A percentile compares a stretch with the other conserved stretches of the same genome.
Conservation (phyloP, 805 yeast genomes). For the Schizosaccharomyces octosporus region DNA sequence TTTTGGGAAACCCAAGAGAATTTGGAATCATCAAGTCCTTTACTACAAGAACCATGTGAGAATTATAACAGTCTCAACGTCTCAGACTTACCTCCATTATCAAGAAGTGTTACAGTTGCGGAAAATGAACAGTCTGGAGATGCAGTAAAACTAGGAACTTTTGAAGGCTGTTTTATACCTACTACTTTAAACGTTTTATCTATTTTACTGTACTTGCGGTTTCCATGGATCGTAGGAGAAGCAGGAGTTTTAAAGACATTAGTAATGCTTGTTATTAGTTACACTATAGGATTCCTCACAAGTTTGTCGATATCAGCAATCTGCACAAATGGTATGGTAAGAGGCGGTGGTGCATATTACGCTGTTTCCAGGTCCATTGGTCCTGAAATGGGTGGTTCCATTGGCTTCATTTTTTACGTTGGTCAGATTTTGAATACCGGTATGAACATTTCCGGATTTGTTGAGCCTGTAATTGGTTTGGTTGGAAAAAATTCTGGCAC, state of each 20-base stretch:
- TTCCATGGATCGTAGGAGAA: conserved; percentile 87
- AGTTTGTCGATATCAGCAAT: conserved; percentile 83
- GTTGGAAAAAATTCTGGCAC: conserved; percentile 42
- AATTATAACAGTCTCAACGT: neutral
- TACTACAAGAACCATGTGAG: neutral
- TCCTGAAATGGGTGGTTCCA: conserved; percentile 95
- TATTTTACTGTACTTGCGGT: conserved; percentile 80
- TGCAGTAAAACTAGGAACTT: conserved; percentile 40
- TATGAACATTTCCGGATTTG: conserved; percentile 82
- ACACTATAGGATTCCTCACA: conserved; percentile 58
- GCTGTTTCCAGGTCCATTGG: conserved; percentile 91
- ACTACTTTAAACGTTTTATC: conserved; percentile 80
- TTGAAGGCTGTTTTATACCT: conserved; percentile 79
- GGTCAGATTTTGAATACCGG: conserved; percentile 82
- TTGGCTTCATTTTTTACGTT: conserved; percentile 77
- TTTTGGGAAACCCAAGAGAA: neutral
- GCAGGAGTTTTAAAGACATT: conserved; percentile 63
- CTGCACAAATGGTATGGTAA: conserved; percentile 88
- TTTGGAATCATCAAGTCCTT: neutral
- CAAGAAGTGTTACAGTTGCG: neutral
- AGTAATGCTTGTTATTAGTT: conserved; percentile 33
- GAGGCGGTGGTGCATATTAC: conserved; percentile 96
- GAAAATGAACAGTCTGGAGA: neutral
- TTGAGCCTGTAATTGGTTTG: conserved; percentile 67
- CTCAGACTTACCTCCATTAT: neutral